Percentiles rank a stretch among this genome's conserved stretches.
Evolutionary conservation across 1,139 yeast species (phyloP).

Genomic region (Saccharomyces pastorianus): DNA sequence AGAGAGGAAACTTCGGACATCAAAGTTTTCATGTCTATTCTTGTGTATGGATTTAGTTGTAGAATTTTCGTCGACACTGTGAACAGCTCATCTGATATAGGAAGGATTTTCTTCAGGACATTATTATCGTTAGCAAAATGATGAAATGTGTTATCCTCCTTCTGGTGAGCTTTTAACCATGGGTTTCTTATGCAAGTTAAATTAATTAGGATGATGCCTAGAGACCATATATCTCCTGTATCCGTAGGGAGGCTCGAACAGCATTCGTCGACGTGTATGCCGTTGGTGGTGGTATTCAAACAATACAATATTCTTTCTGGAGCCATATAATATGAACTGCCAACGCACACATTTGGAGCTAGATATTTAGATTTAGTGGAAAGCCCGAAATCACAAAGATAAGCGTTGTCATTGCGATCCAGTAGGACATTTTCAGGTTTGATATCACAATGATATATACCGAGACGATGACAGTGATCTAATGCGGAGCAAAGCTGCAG

Average conservation of each 20-base stretch:
- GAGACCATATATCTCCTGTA: conserved; percentile 83
- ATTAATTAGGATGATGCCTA: conserved; percentile 74
- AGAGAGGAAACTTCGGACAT: conserved; percentile 32
- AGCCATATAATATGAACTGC: conserved; percentile 87
- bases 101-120: conserved; percentile 48
- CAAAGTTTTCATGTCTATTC: conserved; percentile 48
- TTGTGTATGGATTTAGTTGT: conserved; percentile 52
- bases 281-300: conserved; percentile 8
- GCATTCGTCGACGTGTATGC: conserved; percentile 20
- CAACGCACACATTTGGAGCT: conserved; percentile 71
- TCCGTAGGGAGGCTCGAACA: conserved; percentile 45
- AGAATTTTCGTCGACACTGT: conserved; percentile 48
- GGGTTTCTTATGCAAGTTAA: conserved; percentile 81
- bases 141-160: conserved; percentile 49
- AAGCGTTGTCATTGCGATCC: conserved; percentile 49
- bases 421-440: conserved; percentile 84
- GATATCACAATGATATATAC: conserved; percentile 79
- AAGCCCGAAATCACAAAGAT: conserved; percentile 79
- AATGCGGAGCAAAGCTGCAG: conserved; percentile 69
- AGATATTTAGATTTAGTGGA: conserved; percentile 55
- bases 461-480: conserved; percentile 55
- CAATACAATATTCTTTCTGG: conserved; percentile 61
- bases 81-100: conserved; percentile 43
- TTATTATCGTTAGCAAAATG: conserved; percentile 44
- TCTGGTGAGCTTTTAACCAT: conserved; percentile 73